Percentiles rank a stretch among this genome's conserved stretches.
Evolutionary conservation across 768 basidiomycete species (phyloP).

Genomic region (Leccinum sublutescens): DNA sequence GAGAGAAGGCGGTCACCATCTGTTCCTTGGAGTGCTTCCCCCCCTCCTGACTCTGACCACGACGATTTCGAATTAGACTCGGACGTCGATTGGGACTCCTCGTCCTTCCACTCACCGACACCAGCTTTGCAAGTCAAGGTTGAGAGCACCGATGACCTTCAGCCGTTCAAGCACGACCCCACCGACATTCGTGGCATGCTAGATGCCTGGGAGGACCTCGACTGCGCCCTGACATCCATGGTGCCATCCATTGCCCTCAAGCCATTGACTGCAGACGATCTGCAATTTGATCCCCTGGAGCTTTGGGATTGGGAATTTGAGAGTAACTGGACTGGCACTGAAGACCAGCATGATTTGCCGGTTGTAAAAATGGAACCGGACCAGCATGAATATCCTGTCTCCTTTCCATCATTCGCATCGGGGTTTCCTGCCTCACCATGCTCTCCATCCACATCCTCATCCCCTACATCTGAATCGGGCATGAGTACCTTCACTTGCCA

Average conservation of each 20-base stretch:
- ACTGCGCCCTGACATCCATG: conserved; percentile 33
- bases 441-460: conserved; percentile 22
- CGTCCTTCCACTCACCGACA: conserved; percentile 31
- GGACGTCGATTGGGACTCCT: conserved; percentile 62
- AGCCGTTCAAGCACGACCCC: conserved; percentile 55
- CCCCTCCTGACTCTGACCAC: conserved; percentile 62
- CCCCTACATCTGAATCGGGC: conserved; percentile 20
- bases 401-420: conserved; percentile 4
- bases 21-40: conserved; percentile 58
- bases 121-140: conserved; percentile 20
- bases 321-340: conserved; percentile 22
- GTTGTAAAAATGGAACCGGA: conserved; percentile 44
- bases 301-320: conserved; percentile 38
- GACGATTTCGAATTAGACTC: conserved; percentile 52
- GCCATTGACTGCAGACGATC: conserved; percentile 34
- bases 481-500: conserved; percentile 14
- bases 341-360: conserved; percentile 21
- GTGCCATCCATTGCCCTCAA: conserved; percentile 31
- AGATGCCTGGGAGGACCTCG: conserved; percentile 69
- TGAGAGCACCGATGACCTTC: conserved; percentile 27
- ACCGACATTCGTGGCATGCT: conserved; percentile 62
- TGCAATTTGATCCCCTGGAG: conserved; percentile 44
- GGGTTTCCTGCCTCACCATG: conserved; percentile 15
- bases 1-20: conserved; percentile 57
- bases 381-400: conserved; percentile 30